phyloP scores from a whole-genome alignment of 1,284 basidiomycete genomes.

The Gomphus sp. region DNA sequence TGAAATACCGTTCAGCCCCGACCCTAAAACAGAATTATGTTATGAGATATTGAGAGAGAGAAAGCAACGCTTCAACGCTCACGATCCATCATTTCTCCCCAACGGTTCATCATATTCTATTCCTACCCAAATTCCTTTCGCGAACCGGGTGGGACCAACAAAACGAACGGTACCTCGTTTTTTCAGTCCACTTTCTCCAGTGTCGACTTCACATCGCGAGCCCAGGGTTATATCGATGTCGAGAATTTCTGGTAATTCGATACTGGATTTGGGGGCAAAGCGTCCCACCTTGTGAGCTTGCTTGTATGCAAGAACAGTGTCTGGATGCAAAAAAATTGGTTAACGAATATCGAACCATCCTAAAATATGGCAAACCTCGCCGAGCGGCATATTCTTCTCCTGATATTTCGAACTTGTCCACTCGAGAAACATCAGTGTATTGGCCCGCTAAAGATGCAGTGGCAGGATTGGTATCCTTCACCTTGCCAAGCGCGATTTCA shows the following conservation, averaged over 20 bases:
- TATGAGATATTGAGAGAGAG: not conserved
- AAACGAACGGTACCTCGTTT: constrained; percentile 82
- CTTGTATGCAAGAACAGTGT: constrained; percentile 88
- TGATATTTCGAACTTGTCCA: constrained; percentile 90
- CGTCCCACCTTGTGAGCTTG: constrained; percentile 84
- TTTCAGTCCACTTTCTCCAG: constrained; percentile 48
- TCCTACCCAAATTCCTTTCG: constrained; percentile 80
- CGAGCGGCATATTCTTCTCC: constrained; percentile 76
- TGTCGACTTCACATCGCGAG: constrained; percentile 76
- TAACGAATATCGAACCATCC: not conserved
- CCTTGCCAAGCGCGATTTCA: constrained; percentile 32
- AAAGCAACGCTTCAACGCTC: constrained; percentile 27
- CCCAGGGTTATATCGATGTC: constrained; percentile 47
- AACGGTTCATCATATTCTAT: constrained; percentile 95
- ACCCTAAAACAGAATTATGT: constrained; percentile 44
- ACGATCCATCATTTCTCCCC: constrained; percentile 94
- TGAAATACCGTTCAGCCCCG: constrained; percentile 80
- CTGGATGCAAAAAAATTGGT: constrained; percentile 22
- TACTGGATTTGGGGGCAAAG: constrained; percentile 52
- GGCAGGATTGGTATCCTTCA: constrained; percentile 71
- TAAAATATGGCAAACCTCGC: constrained; percentile 42
- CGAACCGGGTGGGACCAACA: constrained; percentile 76
- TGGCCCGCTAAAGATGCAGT: constrained; percentile 63
- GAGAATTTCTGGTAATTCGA: constrained; percentile 16
- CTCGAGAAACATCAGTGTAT: constrained; percentile 75